Conservation (phyloP, 2,329 filamentous ascomycete species). For the Xenoacremonium recifei region DNA sequence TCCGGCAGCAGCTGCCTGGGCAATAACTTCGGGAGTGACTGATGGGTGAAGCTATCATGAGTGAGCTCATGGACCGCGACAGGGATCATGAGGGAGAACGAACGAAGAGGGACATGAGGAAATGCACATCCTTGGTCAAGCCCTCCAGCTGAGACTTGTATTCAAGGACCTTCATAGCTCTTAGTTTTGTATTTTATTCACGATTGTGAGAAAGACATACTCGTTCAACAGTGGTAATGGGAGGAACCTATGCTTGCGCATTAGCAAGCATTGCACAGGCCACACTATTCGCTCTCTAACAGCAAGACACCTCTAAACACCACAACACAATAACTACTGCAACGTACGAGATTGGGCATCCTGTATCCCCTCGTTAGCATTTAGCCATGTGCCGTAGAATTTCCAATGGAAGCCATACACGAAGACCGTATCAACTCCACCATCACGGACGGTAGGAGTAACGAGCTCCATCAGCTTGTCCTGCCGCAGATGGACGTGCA, state of each 20-base stretch:
- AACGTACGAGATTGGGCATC: conserved; percentile 60
- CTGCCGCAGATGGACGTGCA: conserved; percentile 71
- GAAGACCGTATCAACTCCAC: conserved; percentile 64
- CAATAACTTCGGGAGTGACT: conserved; percentile 67
- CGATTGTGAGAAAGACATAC: conserved; percentile 8
- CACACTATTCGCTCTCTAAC: too few species aligned
- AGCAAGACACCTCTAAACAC: too few species aligned
- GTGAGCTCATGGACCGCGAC: not conserved
- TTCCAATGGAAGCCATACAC: conserved; percentile 34
- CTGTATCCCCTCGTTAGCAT: conserved; percentile 20
- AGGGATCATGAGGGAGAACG: conserved; percentile 13
- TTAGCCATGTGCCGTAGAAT: conserved; percentile 11
- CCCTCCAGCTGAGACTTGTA: conserved; percentile 62
- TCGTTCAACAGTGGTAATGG: conserved; percentile 55
- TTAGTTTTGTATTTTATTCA: not conserved
- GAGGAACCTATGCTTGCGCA: conserved; percentile 38
- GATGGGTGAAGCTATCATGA: conserved; percentile 50
- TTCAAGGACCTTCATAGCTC: conserved; percentile 51
- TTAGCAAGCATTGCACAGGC: not conserved
- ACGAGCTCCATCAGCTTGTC: conserved; percentile 61
- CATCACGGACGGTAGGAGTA: conserved; percentile 50
- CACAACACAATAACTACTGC: too few species aligned
- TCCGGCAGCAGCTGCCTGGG: conserved; percentile 69
- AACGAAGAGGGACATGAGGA: conserved; percentile 71
- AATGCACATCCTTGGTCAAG: conserved; percentile 62